phyloP scores from a whole-genome alignment of 108 stramenopile genomes.

The Aureococcus anophagefferens region DNA sequence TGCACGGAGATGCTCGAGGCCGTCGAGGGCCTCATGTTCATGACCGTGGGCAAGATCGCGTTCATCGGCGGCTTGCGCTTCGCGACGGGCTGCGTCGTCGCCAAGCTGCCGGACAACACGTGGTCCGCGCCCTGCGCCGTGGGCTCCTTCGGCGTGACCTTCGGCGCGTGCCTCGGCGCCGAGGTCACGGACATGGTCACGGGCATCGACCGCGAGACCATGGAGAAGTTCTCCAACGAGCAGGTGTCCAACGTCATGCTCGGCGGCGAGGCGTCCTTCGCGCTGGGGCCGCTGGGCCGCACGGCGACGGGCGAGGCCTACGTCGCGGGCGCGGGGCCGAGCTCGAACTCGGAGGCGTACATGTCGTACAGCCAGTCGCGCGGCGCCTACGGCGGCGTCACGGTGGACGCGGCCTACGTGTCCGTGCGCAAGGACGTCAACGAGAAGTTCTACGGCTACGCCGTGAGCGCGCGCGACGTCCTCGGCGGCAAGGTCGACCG shows the following conservation, averaged over 20 bases:
- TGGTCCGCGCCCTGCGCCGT: conserved; percentile 67
- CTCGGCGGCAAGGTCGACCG: conserved; percentile 32
- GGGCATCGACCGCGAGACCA: conserved; percentile 35
- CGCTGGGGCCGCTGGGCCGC: conserved; percentile 39
- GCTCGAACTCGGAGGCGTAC: conserved; percentile 17
- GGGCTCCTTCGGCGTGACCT: conserved; percentile 46
- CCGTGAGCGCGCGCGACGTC: conserved; percentile 30
- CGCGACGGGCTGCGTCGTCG: conserved; percentile 58
- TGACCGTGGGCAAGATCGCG: conserved; percentile 63
- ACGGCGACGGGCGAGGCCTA: conserved; percentile 28
- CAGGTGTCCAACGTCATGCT: conserved; percentile 20
- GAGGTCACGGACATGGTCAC: conserved; percentile 63
- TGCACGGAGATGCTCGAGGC: conserved; percentile 31
- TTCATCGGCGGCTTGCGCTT: conserved; percentile 57
- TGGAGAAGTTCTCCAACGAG: conserved; percentile 35
- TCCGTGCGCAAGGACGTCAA: conserved; percentile 50
- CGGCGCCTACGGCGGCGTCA: conserved; percentile 57
- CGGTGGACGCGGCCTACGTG: conserved; percentile 59
- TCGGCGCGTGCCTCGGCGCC: conserved; percentile 47
- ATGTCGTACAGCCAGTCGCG: conserved; percentile 45
- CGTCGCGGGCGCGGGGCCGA: conserved; percentile 19
- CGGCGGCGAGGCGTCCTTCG: conserved; percentile 36
- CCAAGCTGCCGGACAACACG: conserved; percentile 37
- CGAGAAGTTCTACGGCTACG: conserved; percentile 49
- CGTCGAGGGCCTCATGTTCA: conserved; percentile 49